Evolutionary conservation across 331 rosid species (phyloP).

Genomic region (Erythrophleum ivorense): DNA sequence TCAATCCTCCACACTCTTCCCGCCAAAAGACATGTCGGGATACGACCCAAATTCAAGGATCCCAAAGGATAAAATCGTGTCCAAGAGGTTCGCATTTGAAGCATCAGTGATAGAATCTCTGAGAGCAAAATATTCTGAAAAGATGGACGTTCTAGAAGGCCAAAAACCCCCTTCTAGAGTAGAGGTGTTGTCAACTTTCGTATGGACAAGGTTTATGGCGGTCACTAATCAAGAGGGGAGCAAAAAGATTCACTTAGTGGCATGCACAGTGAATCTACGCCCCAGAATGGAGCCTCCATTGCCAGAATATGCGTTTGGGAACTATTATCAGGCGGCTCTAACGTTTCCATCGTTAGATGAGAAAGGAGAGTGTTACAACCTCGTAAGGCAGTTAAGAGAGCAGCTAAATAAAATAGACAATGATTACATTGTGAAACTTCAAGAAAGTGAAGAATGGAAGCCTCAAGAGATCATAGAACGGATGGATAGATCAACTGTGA

Average conservation of each 20-base stretch:
- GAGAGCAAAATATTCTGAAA: not conserved
- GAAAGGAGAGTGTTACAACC: not conserved
- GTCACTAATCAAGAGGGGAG: not conserved
- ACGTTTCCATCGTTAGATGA: not conserved
- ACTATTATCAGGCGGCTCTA: not conserved
- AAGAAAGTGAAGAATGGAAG: not conserved
- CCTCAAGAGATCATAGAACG: not conserved
- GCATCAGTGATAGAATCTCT: not conserved
- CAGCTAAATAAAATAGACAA: not conserved
- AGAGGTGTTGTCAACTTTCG: not conserved
- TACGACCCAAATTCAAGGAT: not conserved
- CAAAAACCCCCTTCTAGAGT: not conserved
- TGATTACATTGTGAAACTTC: not conserved
- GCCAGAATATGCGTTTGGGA: slow-evolving; percentile 18
- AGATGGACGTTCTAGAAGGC: not conserved
- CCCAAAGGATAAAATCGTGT: not conserved
- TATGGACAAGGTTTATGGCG: slow-evolving; percentile 9
- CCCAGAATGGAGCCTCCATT: slow-evolving; percentile 27
- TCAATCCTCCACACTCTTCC: not conserved
- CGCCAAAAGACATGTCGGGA: not conserved
- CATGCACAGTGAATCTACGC: slow-evolving; percentile 4
- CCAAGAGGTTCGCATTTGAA: not conserved
- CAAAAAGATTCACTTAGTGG: not conserved
- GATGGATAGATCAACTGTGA: not conserved
- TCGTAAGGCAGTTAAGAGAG: not conserved